Evolutionary conservation across 768 basidiomycete species (phyloP), one percentile per base, ranked within the genome.

Genomic region (Tylopilus subfusipes): DNA sequence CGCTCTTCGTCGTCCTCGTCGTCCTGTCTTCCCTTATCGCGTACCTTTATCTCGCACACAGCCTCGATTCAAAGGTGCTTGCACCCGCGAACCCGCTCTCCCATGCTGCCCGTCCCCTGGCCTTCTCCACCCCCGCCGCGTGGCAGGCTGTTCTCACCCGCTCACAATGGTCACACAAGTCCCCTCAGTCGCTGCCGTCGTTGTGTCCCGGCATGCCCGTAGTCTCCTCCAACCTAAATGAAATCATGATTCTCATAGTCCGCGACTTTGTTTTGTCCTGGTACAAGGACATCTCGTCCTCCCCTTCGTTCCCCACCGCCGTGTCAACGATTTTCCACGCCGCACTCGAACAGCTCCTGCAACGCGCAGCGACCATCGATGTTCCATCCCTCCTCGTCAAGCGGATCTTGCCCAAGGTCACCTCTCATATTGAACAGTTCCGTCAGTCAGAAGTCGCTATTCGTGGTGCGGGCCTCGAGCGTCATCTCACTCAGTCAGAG

Each of bases 81-180:
- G 59, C 58, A 2, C 54, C 59, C 12, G 59, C 52, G n/a, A 73
- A 76, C 39, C 70, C 70, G 40, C 73, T 85, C n/a, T 70, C 72
- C 11, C 72, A 75, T 53, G 83, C 86, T 0, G 85, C 90, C 18
- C 81, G 83, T 33, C 90, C 90, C 0, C 78, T 94, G 45, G 80
- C 83, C 3, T 96, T 97, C 75, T 91, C 92, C 5, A 93, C 93
- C 3, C 91, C 93, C 24, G 92, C 94, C 53, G 94, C 93, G 30
- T 97, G 94, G 94, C 90, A 94, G 64, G 93, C 87, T 0, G 88
- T 92, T 44, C 76, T 90, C 48, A 93, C 83, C 42, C 84, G 93
- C 30, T 90, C 90, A n/a, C 84, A 88, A 69, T 96, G 93, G 94
- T 90, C 90, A 4, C 83, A 86, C 60, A 82, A 78, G 53, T 73